Evolutionary conservation across 2,329 filamentous ascomycete genomes (phyloP).

Genomic region (Penicillium aurantiogriseum): DNA sequence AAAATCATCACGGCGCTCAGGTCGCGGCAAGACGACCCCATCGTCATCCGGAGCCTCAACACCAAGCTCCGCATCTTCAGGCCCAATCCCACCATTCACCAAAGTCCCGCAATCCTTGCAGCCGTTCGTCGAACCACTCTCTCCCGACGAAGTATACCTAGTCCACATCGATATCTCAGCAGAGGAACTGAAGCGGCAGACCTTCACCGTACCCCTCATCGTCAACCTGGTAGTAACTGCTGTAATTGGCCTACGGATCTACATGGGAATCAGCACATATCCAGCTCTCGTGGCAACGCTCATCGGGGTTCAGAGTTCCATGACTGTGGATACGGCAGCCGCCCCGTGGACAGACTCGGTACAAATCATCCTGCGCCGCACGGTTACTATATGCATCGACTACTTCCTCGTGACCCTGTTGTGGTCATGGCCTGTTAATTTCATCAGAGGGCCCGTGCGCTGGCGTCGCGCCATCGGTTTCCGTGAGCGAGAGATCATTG

Average conservation of each 20-base stretch:
- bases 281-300: slow-evolving; percentile 62
- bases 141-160: slow-evolving; percentile 73
- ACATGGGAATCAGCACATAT: slow-evolving; percentile 71
- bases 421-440: slow-evolving; percentile 71
- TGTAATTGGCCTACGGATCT: slow-evolving; percentile 67
- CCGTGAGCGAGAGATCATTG: slow-evolving; percentile 73
- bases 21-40: slow-evolving; percentile 29
- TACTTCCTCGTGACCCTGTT: slow-evolving; percentile 67
- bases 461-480: slow-evolving; percentile 80
- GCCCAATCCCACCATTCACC: slow-evolving; percentile 66
- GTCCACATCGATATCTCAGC: slow-evolving; percentile 76
- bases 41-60: slow-evolving; percentile 33
- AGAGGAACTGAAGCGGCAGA: slow-evolving; percentile 70
- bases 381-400: slow-evolving; percentile 69
- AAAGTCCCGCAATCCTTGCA: slow-evolving; percentile 61
- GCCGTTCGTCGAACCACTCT: slow-evolving; percentile 66
- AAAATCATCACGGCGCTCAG: slow-evolving; percentile 34
- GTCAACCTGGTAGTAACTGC: slow-evolving; percentile 69
- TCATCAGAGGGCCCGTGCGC: slow-evolving; percentile 63
- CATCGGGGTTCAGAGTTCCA: slow-evolving; percentile 65
- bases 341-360: slow-evolving; percentile 58
- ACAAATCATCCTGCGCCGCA: slow-evolving; percentile 59
- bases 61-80: slow-evolving; percentile 31
- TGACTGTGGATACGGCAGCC: slow-evolving; percentile 60
- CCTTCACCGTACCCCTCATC: slow-evolving; percentile 74